phyloP scores from a whole-genome alignment of 2,329 filamentous ascomycete genomes.

The Neonectria neomacrospora region DNA sequence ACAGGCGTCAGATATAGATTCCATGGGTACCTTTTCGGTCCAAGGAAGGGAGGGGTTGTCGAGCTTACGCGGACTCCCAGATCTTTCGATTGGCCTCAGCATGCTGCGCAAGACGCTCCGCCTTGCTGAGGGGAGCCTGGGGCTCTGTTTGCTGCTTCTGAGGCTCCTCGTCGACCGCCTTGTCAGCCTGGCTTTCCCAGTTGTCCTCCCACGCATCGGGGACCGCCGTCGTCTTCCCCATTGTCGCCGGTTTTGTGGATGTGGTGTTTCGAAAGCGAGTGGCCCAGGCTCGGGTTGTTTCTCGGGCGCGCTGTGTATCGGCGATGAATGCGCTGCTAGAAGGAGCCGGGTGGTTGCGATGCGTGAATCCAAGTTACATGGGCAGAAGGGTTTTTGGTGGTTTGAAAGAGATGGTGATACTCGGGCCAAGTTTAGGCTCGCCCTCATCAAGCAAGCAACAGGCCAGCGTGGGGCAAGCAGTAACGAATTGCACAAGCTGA shows the following conservation, averaged over 20 bases:
- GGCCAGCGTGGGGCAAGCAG: slow-evolving; percentile 15
- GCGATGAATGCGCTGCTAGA: slow-evolving; percentile 8
- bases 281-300: slow-evolving; percentile 3
- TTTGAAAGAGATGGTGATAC: slow-evolving; percentile 28
- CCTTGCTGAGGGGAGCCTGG: slow-evolving; percentile 68
- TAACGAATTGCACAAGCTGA: slow-evolving; percentile 15
- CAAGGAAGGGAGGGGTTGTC: slow-evolving; percentile 3
- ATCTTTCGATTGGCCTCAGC: slow-evolving; percentile 84
- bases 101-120: slow-evolving; percentile 83
- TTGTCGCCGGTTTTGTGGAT: slow-evolving; percentile 46
- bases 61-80: slow-evolving; percentile 85
- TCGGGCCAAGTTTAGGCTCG: slow-evolving; percentile 26
- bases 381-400: slow-evolving; percentile 20
- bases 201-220: slow-evolving; percentile 92
- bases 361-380: slow-evolving; percentile 8
- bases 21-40: slow-evolving; percentile 3
- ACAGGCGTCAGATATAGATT: slow-evolving; percentile 11
- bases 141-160: slow-evolving; percentile 47
- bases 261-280: neutral
- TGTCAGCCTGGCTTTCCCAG: slow-evolving; percentile 84
- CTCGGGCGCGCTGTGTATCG: neutral
- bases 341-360: slow-evolving; percentile 2
- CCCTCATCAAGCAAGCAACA: neutral
- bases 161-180: slow-evolving; percentile 49
- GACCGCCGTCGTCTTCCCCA: slow-evolving; percentile 59